Percentiles rank a stretch among this genome's conserved stretches.
These are phyloP conservation scores for Phytophthora nicotianae DNA, from an alignment of 352 stramenopile genomes.

Conservation along the genomic window DNA sequence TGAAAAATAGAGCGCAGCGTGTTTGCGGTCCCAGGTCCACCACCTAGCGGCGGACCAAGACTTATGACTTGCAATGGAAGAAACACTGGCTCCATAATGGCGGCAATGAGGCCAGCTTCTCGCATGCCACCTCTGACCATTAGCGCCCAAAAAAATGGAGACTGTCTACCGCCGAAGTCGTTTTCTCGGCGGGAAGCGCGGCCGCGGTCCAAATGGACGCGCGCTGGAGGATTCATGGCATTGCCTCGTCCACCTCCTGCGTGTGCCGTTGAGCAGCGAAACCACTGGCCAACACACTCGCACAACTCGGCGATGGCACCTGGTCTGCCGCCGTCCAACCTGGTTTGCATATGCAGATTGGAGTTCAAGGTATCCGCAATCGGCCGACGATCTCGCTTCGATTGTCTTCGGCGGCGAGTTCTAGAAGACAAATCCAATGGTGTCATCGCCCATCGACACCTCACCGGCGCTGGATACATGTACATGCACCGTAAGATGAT, in stretches of 20 bases:
- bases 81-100: not conserved
- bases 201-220: constrained; percentile 16
- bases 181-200: constrained; percentile 10
- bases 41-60: constrained; percentile 5
- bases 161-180: constrained; percentile 5
- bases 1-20: constrained; percentile 24
- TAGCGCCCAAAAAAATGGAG: not conserved
- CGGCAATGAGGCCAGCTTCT: not conserved
- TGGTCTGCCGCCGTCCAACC: constrained; percentile 1
- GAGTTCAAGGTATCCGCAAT: constrained; percentile 14
- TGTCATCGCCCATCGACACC: not conserved
- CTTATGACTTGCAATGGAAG: constrained; percentile 2
- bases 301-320: constrained; percentile 27
- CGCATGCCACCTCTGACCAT: constrained; percentile 4
- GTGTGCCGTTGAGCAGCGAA: constrained; percentile 26
- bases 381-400: constrained; percentile 12
- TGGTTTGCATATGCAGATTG: not conserved
- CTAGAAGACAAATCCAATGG: constrained; percentile 18
- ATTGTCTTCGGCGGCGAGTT: not conserved
- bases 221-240: constrained; percentile 6
- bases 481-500: too few species aligned
- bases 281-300: constrained; percentile 14
- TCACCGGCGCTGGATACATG: constrained; percentile 1
- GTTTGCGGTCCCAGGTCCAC: too few species aligned
- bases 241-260: constrained; percentile 20